A percentile compares a stretch with the other conserved stretches of the same genome.
phyloP scores from a whole-genome alignment of 257 asterid genomes.

The Solanum dulcamara region DNA sequence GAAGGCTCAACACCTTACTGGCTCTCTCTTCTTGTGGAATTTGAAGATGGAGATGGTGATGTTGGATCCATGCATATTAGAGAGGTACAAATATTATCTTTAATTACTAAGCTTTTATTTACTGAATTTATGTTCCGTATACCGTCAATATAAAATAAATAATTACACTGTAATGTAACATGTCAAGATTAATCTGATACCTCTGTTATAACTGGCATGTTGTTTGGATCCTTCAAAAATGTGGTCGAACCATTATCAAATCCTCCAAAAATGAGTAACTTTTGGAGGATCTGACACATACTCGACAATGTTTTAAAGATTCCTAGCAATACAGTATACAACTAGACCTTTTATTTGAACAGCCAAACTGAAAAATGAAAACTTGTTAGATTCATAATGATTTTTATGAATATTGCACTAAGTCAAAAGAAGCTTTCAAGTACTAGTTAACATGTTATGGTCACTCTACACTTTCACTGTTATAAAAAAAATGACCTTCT shows the following conservation, averaged over 20 bases:
- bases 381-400: not conserved
- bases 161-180: not conserved
- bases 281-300: not conserved
- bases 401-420: not conserved
- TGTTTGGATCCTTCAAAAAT: not conserved
- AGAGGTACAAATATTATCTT: slow-evolving; percentile 63
- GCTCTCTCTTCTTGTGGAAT: slow-evolving; percentile 82
- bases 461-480: slow-evolving; percentile 19
- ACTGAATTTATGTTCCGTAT: not conserved
- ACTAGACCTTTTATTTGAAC: not conserved
- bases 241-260: too few species aligned
- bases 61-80: slow-evolving; percentile 87
- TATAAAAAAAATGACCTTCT: slow-evolving; percentile 15
- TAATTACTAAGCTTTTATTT: not conserved
- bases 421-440: slow-evolving; percentile 23
- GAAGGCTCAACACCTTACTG: slow-evolving; percentile 90
- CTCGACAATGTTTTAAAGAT: not conserved
- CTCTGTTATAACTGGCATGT: not conserved
- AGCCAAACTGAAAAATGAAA: not conserved
- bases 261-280: not conserved
- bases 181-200: not conserved
- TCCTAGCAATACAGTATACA: not conserved
- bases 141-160: not conserved
- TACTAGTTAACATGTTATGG: slow-evolving; percentile 1
- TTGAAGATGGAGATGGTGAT: slow-evolving; percentile 92